phyloP scores from a whole-genome alignment of 345 rosid genomes.

The Citrus trifoliata region DNA sequence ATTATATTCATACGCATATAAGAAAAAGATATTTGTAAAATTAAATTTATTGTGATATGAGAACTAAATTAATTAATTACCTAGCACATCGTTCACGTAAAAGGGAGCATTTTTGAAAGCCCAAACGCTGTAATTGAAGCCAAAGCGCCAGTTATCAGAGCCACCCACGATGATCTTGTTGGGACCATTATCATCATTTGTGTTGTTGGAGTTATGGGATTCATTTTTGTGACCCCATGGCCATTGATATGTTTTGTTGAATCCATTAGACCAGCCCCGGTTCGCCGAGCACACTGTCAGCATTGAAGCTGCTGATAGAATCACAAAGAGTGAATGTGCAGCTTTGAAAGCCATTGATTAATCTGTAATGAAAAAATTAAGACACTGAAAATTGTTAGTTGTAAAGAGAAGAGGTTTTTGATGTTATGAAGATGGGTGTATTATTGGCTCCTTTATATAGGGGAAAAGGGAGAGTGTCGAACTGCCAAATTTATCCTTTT shows the following conservation, averaged over 20 bases:
- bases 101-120: conserved; percentile 55
- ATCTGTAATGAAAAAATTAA: neutral
- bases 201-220: conserved; percentile 11
- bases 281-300: conserved; percentile 18
- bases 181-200: conserved; percentile 13
- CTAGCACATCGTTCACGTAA: conserved; percentile 61
- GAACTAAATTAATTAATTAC: conserved; percentile 16
- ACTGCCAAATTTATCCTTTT: conserved; percentile 17
- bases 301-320: conserved; percentile 14
- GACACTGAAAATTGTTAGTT: neutral
- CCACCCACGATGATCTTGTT: conserved; percentile 62
- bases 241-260: conserved; percentile 21
- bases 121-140: conserved; percentile 60
- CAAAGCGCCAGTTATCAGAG: conserved; percentile 56
- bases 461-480: neutral
- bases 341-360: conserved; percentile 16
- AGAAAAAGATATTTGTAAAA: neutral
- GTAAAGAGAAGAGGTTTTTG: neutral
- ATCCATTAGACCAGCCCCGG: conserved; percentile 25
- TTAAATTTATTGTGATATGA: neutral
- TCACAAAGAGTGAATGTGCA: conserved; percentile 4
- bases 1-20: too few relatives aligned
- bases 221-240: conserved; percentile 20
- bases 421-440: neutral
- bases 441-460: conserved; percentile 5